Evolutionary conservation across 495 filamentous ascomycete species (phyloP).

Genomic region (Annulohypoxylon moriforme): DNA sequence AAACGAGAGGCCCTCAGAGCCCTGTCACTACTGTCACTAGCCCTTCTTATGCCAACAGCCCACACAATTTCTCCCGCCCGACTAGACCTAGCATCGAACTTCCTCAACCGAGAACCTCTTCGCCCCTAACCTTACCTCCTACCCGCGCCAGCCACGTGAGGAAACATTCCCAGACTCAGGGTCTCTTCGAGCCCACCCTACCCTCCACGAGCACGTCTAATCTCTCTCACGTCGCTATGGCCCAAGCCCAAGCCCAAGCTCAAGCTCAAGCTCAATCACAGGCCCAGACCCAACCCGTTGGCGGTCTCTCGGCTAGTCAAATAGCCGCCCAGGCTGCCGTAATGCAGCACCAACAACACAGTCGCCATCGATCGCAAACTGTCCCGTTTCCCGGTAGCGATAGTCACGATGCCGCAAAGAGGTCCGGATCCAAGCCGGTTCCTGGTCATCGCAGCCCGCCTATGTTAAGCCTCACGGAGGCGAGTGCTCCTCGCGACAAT

Average conservation of each 20-base stretch:
- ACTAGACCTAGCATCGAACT: slow-evolving; percentile 53
- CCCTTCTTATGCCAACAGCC: slow-evolving; percentile 51
- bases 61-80: slow-evolving; percentile 69
- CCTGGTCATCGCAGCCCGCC: slow-evolving; percentile 66
- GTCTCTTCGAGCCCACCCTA: slow-evolving; percentile 88
- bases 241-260: slow-evolving; percentile 35
- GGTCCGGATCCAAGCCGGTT: slow-evolving; percentile 51
- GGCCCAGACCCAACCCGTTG: slow-evolving; percentile 36
- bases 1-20: slow-evolving; percentile 43
- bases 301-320: slow-evolving; percentile 73
- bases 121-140: slow-evolving; percentile 57
- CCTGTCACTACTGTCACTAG: slow-evolving; percentile 47
- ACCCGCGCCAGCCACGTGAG: slow-evolving; percentile 58
- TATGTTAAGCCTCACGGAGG: slow-evolving; percentile 64
- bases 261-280: slow-evolving; percentile 31
- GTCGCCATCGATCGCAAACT: slow-evolving; percentile 78
- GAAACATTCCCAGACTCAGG: slow-evolving; percentile 78
- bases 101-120: slow-evolving; percentile 54
- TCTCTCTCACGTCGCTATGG: slow-evolving; percentile 61
- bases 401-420: slow-evolving; percentile 45
- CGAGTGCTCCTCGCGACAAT: slow-evolving; percentile 64
- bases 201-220: slow-evolving; percentile 71
- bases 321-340: slow-evolving; percentile 94
- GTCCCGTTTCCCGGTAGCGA: slow-evolving; percentile 61
- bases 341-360: slow-evolving; percentile 63